phyloP scores from a whole-genome alignment of 805 yeast genomes.

The Debaryomyces prosopidis region DNA sequence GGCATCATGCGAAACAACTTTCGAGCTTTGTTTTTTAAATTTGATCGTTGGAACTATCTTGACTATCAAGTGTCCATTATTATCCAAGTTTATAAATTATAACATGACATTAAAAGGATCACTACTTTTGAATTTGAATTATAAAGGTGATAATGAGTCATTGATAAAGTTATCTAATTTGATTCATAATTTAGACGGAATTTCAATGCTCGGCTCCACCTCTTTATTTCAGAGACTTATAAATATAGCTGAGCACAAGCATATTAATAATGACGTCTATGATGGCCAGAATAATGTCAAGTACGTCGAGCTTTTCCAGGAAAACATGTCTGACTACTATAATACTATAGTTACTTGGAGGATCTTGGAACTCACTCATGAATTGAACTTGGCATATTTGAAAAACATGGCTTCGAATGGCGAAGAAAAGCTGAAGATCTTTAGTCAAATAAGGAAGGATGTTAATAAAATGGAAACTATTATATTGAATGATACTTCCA shows the following conservation, averaged over 20 bases:
- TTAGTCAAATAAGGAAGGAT: background rate
- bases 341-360: constrained; percentile 36
- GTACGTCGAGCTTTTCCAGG: constrained; percentile 29
- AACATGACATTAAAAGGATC: constrained; percentile 26
- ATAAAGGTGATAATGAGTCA: constrained; percentile 23
- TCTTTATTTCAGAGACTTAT: constrained; percentile 24
- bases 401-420: constrained; percentile 6
- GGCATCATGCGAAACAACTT: constrained; percentile 26
- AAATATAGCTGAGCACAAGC: constrained; percentile 22
- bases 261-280: constrained; percentile 24
- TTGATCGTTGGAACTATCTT: constrained; percentile 30
- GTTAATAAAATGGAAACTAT: background rate
- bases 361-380: constrained; percentile 32
- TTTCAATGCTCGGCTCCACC: constrained; percentile 28
- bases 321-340: constrained; percentile 22
- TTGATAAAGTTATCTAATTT: constrained; percentile 23
- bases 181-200: constrained; percentile 32
- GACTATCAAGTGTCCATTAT: constrained; percentile 17
- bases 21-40: constrained; percentile 34
- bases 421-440: constrained; percentile 10
- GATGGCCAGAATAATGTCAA: constrained; percentile 30
- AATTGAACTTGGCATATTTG: constrained; percentile 28
- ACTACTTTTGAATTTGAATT: constrained; percentile 29
- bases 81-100: constrained; percentile 18
- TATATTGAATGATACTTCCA: constrained; percentile 1